These are phyloP conservation scores for Chalciporus sphaerocephalus DNA, from an alignment of 768 basidiomycete species.

Conservation along the genomic window DNA sequence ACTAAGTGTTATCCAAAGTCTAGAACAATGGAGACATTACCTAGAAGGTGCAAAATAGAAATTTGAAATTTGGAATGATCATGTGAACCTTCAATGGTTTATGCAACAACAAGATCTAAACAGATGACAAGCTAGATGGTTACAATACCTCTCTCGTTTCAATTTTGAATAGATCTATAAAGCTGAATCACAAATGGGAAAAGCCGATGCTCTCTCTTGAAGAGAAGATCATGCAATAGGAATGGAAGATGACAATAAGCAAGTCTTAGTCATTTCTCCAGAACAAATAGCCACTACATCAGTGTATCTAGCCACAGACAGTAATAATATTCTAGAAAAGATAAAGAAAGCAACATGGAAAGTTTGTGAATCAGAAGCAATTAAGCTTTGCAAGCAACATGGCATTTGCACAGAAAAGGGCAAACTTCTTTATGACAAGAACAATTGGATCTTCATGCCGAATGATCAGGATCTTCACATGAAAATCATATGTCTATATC, in stretches of 20 bases:
- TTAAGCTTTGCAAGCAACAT: background rate
- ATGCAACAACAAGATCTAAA: constrained; percentile 35
- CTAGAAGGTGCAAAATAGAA: background rate
- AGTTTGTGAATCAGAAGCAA: background rate
- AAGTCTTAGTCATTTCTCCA: background rate
- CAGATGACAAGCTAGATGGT: constrained; percentile 32
- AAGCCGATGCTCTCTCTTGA: background rate
- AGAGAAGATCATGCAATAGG: background rate
- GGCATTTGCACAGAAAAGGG: no score
- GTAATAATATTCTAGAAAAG: background rate
- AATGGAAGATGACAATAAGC: background rate
- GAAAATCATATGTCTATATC: no score
- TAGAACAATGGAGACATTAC: no score
- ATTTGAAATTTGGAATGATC: no score
- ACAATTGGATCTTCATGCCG: no score
- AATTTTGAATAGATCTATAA: background rate
- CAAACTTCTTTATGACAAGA: no score
- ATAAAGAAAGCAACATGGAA: background rate
- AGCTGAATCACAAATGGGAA: background rate
- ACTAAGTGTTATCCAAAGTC: no score
- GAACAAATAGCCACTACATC: background rate
- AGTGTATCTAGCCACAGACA: background rate
- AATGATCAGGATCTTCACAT: no score
- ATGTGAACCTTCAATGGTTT: background rate
- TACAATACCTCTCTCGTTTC: background rate